Conservation (phyloP, 257 asterid genomes). For the Capsicum rhomboideum region DNA sequence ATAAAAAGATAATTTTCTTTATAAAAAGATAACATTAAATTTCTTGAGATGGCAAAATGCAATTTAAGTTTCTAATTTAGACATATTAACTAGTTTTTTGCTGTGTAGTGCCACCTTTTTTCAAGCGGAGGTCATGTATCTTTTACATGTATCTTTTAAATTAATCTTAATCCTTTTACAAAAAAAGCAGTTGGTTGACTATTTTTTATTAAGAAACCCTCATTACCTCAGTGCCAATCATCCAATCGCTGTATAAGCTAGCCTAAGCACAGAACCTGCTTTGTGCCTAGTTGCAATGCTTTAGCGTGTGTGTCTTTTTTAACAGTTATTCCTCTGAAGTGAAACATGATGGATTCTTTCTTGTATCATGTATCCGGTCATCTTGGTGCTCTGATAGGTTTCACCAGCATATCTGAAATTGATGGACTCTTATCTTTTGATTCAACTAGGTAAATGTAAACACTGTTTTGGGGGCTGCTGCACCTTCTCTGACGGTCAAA, state of each 20-base stretch:
- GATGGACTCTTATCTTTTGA: background rate
- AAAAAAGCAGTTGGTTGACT: background rate
- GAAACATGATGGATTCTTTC: background rate
- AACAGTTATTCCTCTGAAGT: background rate
- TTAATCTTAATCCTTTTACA: background rate
- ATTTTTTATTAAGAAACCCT: background rate
- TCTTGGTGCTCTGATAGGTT: background rate
- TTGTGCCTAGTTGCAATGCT: background rate
- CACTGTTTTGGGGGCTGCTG: constrained; percentile 77
- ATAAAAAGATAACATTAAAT: background rate
- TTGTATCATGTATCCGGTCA: background rate
- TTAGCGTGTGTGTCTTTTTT: background rate
- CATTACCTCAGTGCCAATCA: background rate
- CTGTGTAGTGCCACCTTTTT: background rate
- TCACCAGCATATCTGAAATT: background rate
- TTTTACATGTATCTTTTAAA: background rate
- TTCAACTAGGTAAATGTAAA: constrained; percentile 57
- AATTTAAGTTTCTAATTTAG: background rate
- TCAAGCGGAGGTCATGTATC: background rate
- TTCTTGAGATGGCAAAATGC: background rate
- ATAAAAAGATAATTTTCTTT: background rate
- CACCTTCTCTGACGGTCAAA: constrained; percentile 70
- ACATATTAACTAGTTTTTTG: background rate
- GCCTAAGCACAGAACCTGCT: background rate
- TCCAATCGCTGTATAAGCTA: background rate